Evolutionary conservation across 164 flowering plant species (phyloP).

Genomic region (Euptelea pleiosperma): DNA sequence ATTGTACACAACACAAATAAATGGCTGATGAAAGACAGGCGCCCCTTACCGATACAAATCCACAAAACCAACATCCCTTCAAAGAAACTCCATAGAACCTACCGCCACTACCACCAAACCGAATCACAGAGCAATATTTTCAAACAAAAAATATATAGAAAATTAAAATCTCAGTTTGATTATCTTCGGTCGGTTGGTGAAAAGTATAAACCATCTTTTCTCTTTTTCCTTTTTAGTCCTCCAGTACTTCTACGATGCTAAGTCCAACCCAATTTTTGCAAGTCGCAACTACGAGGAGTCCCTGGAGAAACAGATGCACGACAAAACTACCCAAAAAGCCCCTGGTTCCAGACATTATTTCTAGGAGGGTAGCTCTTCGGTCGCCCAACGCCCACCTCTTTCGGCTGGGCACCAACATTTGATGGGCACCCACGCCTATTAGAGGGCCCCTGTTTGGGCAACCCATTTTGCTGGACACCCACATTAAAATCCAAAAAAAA

Average conservation of each 20-base stretch:
- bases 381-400: no score
- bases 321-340: background rate
- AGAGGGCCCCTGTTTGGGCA: no score
- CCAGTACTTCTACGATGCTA: background rate
- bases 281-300: slow-evolving; percentile 6
- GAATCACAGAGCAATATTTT: background rate
- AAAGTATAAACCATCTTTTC: background rate
- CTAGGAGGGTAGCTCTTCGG: no score
- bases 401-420: background rate
- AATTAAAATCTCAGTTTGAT: background rate
- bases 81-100: slow-evolving; percentile 1
- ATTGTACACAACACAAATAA: slow-evolving; percentile 11
- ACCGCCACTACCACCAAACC: slow-evolving; percentile 8
- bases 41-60: slow-evolving; percentile 9
- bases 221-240: background rate
- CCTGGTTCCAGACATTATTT: background rate
- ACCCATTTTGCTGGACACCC: no score
- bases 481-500: no score
- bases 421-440: no score
- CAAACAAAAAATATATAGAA: background rate
- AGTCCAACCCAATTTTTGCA: slow-evolving; percentile 8
- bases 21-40: slow-evolving; percentile 10
- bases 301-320: background rate
- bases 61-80: background rate
- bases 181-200: background rate